Evolutionary conservation across 306 rosid species (phyloP), one percentile per base, ranked within the genome.

Genomic region (Ammopiptanthus mongolicus): DNA sequence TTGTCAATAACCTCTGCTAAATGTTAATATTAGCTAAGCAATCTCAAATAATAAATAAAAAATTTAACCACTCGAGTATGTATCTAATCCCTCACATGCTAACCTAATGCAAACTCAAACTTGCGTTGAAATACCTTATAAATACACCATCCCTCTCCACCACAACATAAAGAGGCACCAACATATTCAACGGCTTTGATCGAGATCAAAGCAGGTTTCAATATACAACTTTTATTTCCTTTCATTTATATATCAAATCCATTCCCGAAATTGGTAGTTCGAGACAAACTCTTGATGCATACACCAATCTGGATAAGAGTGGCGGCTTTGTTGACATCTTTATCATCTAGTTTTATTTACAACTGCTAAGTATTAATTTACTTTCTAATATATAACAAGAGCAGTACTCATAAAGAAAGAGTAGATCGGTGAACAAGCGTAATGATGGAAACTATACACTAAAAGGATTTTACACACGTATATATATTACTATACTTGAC

Each of bases 391-490:
- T 41, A 65, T 57, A 28, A 65, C 46, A 53, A 3, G 5, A 64
- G 52, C 41, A 47, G 33, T 28, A 37, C 11, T 21, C 66, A 47
- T 42, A 14, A 18, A 67, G 47, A 34, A 31, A 17, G 72, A 12
- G 42, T 39, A 47, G 47, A 69, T 64, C 59, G 36, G 56, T 44
- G 76, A 52, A 73, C 69, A 61, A 33, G n/a, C 12, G 58, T 31
- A 19, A 71, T 22, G 47, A 39, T 57, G 56, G 65, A 37, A 69
- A 51, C 81, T 77, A 59, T 81, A 80, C 85, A 83, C 11, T 23
- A 34, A 46, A 55, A 74, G 51, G 63, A 68, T 33, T 69, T 62
- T 60, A 62, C 69, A 65, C 67, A 50, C 34, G 74, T 67, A 62
- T 18, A 34, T 65, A 64, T 73, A 42, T 34, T 47, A 72, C 83